Evolutionary conservation across 441 rosid genomes (phyloP).

Genomic region (Geranium incanum): DNA sequence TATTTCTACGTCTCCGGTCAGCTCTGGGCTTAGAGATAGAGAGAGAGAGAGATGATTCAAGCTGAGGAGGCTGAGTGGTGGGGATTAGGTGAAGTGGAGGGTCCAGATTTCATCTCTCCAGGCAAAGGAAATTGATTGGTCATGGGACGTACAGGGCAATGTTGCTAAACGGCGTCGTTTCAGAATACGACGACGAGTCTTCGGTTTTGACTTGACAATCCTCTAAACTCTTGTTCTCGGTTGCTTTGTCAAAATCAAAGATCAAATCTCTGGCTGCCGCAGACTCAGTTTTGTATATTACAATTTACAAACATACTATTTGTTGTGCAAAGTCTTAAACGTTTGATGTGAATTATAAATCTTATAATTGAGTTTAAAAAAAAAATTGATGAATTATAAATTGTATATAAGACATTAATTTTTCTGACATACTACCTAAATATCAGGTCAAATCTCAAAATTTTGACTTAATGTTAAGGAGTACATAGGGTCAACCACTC

Average conservation of each 20-base stretch:
- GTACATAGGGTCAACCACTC: too few relatives aligned
- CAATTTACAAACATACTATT: too few relatives aligned
- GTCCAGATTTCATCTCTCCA: neutral
- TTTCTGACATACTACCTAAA: too few relatives aligned
- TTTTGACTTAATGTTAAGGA: too few relatives aligned
- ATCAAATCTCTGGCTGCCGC: neutral
- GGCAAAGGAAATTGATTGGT: neutral
- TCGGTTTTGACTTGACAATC: neutral
- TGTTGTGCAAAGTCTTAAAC: too few relatives aligned
- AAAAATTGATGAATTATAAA: too few relatives aligned
- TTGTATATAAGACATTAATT: too few relatives aligned
- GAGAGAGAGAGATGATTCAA: neutral
- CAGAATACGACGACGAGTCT: neutral
- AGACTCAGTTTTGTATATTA: too few relatives aligned
- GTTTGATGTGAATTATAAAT: too few relatives aligned
- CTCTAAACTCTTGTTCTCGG: neutral
- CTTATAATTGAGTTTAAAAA: too few relatives aligned
- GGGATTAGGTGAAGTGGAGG: slow-evolving; percentile 4
- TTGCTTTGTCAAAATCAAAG: neutral
- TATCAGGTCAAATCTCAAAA: too few relatives aligned
- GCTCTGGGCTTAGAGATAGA: neutral
- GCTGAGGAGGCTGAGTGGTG: neutral
- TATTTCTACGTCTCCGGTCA: neutral
- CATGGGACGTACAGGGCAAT: neutral
- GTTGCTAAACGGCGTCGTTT: neutral